Base-by-base conservation (phyloP, 345 rosid genomes). In the Isatis tinctoria region DNA sequence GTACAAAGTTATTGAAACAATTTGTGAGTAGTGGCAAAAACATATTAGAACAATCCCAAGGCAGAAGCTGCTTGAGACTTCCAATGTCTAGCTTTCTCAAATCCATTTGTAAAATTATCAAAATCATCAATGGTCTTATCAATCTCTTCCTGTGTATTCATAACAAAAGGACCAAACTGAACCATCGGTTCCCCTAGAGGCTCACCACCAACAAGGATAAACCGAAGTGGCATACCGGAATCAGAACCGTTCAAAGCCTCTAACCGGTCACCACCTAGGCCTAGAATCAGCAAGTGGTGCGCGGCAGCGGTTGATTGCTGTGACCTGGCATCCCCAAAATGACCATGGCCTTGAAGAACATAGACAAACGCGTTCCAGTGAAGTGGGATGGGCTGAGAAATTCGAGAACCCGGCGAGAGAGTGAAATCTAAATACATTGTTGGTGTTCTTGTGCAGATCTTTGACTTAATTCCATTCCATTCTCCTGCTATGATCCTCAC, bases 401-500 rank as follows among this genome's bases (percentile, higher is more conserved):
- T 86, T 67, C 83, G 80, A 72, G 94, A 74, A 48, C 86, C 86
- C 0, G 91, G 92, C 1, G 82, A 80, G 1, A 93, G 85, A 32
- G 90, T 86, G 82, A 93, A 91, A 35, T 93, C 98, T 73, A 93
- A 53, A 79, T 86, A 93, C 94, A 93, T 87, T 36, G 98, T 87
- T n/a, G 98, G 98, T 20, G 98, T 93, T 49, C 87, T 85, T 35
- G 98, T 89, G 70, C 85, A 87, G 71, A 93, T 64, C 33, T 86
- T 87, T 63, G 97, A 91, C 75, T 83, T 85, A 2, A 74, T 68
- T 27, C 98, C 96, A 37, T 90, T 74, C 43, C 96, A 83, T 73
- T 91, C 98, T 14, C 98, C 98, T 1, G 98, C 97, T 81, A 91
- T 87, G 4, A 91, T 85, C 32, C 90, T 80, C 20, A 93, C 98